phyloP scores from a whole-genome alignment of 164 flowering plant genomes.

The Houttuynia cordata region DNA sequence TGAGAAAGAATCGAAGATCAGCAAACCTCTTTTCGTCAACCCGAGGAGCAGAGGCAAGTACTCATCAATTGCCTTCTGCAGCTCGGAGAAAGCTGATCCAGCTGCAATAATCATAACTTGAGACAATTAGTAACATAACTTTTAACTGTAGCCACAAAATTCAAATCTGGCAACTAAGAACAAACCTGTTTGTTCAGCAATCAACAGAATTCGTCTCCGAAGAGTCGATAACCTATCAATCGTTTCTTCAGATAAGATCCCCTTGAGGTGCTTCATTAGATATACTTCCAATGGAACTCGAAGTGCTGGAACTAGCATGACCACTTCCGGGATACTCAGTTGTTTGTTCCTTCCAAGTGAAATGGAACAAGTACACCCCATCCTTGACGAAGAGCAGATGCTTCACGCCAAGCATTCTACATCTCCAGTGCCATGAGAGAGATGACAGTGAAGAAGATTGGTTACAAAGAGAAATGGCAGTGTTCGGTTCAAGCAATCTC shows the following conservation, averaged over 20 bases:
- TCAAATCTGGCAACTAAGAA: background rate
- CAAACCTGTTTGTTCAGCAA: slow-evolving; percentile 63
- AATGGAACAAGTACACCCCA: slow-evolving; percentile 78
- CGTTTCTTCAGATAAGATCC: slow-evolving; percentile 44
- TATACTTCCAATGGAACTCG: slow-evolving; percentile 50
- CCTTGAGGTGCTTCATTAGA: slow-evolving; percentile 42
- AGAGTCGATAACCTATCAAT: slow-evolving; percentile 33
- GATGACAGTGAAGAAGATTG: too few species aligned
- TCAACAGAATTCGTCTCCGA: slow-evolving; percentile 52
- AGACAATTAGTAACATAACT: background rate
- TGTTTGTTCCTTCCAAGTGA: slow-evolving; percentile 29
- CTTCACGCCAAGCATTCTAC: slow-evolving; percentile 25
- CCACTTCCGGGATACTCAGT: slow-evolving; percentile 44
- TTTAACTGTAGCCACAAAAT: background rate
- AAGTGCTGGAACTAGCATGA: slow-evolving; percentile 51
- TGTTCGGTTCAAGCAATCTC: too few species aligned
- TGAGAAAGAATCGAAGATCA: background rate
- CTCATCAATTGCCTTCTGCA: slow-evolving; percentile 48
- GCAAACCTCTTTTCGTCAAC: slow-evolving; percentile 54
- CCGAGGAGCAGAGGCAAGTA: slow-evolving; percentile 70
- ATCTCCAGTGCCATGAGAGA: background rate
- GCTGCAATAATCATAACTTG: slow-evolving; percentile 22
- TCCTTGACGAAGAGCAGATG: slow-evolving; percentile 12
- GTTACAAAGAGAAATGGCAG: too few species aligned
- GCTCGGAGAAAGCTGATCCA: slow-evolving; percentile 55